Conservation (phyloP, 2,329 filamentous ascomycete species). For the Sarocladiaceae sp. region DNA sequence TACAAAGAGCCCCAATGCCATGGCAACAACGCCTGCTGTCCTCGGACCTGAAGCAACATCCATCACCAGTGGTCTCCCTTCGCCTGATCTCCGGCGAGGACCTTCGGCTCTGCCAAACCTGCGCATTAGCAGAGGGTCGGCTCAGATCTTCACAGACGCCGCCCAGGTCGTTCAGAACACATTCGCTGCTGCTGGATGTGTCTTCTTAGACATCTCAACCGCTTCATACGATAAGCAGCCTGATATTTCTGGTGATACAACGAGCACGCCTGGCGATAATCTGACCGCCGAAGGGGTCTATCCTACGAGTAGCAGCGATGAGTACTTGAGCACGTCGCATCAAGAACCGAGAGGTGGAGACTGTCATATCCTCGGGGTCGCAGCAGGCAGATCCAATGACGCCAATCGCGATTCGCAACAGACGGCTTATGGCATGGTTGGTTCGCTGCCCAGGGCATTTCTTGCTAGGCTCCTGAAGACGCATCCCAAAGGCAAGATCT, state of each 20-base stretch:
- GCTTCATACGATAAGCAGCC: too few species aligned
- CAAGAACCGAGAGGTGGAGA: neutral
- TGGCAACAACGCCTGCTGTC: too few species aligned
- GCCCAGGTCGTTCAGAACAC: neutral
- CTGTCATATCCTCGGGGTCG: neutral
- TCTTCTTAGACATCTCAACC: neutral
- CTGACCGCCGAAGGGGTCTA: too few species aligned
- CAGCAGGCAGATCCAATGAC: neutral
- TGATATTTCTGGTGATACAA: neutral
- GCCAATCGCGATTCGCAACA: neutral
- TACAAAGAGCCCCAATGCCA: too few species aligned
- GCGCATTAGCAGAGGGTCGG: too few species aligned
- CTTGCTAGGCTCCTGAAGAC: conserved; percentile 31
- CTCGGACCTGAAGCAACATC: too few species aligned
- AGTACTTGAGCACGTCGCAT: neutral
- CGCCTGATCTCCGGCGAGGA: too few species aligned
- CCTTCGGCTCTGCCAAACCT: too few species aligned
- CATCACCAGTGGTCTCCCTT: too few species aligned
- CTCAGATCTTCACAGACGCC: neutral
- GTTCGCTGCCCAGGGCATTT: neutral
- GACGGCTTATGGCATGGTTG: neutral
- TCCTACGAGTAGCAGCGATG: neutral
- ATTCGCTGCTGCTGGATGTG: neutral
- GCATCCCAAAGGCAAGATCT: conserved; percentile 42
- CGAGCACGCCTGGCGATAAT: neutral